phyloP scores from a whole-genome alignment of 2,329 filamentous ascomycete genomes.

The Penicillium sp. region DNA sequence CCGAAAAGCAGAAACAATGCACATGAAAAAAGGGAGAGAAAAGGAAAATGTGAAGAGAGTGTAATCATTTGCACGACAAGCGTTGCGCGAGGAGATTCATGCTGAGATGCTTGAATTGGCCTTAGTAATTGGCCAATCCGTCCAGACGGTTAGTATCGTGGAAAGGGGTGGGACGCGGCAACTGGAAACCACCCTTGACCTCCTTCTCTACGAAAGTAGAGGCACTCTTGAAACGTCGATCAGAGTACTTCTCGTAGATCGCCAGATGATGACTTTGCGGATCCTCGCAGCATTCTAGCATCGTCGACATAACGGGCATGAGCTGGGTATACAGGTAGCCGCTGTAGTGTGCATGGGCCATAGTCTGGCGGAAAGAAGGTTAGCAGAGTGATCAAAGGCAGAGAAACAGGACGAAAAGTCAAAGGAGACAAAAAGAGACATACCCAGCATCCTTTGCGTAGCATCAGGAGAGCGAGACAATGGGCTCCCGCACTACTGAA shows the following conservation, averaged over 20 bases:
- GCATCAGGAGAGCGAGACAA: conserved; percentile 83
- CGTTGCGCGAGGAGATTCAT: not conserved
- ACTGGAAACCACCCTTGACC: conserved; percentile 63
- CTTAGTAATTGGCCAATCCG: conserved; percentile 26
- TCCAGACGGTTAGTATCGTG: conserved; percentile 22
- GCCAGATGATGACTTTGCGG: conserved; percentile 80
- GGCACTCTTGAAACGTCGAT: conserved; percentile 83
- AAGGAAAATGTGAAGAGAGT: conserved; percentile 19
- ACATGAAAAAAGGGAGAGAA: conserved; percentile 15
- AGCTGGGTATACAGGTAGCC: conserved; percentile 89
- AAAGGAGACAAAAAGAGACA: conserved; percentile 42
- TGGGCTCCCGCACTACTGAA: conserved; percentile 90
- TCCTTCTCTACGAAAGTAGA: conserved; percentile 78
- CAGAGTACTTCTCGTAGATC: conserved; percentile 89
- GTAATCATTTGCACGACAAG: conserved; percentile 6
- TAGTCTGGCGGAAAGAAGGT: conserved; percentile 59
- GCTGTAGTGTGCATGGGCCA: conserved; percentile 86
- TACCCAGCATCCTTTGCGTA: conserved; percentile 94
- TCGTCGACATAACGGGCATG: conserved; percentile 72
- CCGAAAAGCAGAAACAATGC: conserved; percentile 22
- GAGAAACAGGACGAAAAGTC: not conserved
- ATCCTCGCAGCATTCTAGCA: conserved; percentile 85
- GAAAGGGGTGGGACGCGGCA: conserved; percentile 44
- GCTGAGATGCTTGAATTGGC: not conserved
- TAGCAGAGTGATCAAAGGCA: conserved; percentile 17